Evolutionary conservation across 140 eudicot genomes (phyloP).

Genomic region (Senecio squalidus): DNA sequence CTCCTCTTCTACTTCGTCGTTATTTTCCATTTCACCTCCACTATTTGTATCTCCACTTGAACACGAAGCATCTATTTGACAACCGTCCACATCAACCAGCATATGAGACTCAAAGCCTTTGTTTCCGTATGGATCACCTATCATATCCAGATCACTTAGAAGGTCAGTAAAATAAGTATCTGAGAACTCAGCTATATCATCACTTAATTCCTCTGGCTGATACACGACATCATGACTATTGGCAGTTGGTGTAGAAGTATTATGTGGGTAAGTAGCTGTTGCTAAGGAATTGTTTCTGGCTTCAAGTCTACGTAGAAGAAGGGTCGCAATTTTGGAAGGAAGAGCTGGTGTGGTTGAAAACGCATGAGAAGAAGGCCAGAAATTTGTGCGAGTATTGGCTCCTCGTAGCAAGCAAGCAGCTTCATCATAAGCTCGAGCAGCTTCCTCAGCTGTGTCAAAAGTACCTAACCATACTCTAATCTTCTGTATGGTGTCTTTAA

Average conservation of each 20-base stretch:
- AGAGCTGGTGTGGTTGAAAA: constrained; percentile 54
- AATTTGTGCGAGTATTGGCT: constrained; percentile 71
- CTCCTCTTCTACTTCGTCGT: constrained; percentile 33
- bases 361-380: constrained; percentile 63
- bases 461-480: constrained; percentile 83
- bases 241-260: constrained; percentile 5
- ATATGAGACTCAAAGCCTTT: constrained; percentile 20
- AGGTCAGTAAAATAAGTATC: constrained; percentile 49
- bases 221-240: constrained; percentile 19
- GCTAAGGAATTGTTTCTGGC: constrained; percentile 47
- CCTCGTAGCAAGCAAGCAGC: constrained; percentile 83
- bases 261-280: constrained; percentile 16
- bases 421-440: constrained; percentile 87
- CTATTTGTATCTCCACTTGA: constrained; percentile 27
- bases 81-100: constrained; percentile 16
- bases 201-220: constrained; percentile 19
- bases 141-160: constrained; percentile 37
- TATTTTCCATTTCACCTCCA: constrained; percentile 38
- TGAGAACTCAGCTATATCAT: constrained; percentile 26
- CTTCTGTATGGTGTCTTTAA: constrained; percentile 78
- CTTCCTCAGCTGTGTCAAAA: constrained; percentile 83
- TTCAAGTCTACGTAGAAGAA: constrained; percentile 62
- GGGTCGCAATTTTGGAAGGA: constrained; percentile 66
- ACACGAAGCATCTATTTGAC: constrained; percentile 7
- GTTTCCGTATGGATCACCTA: constrained; percentile 12